Evolutionary conservation across 768 basidiomycete species (phyloP).

Genomic region (Asterophora lycoperdoides): DNA sequence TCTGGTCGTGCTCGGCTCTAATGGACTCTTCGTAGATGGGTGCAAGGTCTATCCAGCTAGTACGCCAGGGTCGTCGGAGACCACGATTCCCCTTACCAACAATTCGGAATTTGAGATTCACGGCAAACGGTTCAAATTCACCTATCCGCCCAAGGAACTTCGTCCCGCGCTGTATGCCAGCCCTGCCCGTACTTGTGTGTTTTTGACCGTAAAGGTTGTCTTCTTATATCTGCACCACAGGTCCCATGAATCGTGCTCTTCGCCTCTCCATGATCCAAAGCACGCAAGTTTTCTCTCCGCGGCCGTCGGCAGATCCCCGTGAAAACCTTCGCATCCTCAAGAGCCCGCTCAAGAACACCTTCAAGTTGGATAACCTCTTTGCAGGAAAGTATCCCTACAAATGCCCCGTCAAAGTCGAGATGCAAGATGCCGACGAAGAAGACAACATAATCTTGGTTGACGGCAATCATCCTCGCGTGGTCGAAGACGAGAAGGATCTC

Average conservation of each 20-base stretch:
- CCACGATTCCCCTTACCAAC: slow-evolving; percentile 62
- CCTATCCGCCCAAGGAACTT: slow-evolving; percentile 71
- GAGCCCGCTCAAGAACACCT: slow-evolving; percentile 45
- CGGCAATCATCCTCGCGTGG: slow-evolving; percentile 60
- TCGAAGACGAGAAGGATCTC: slow-evolving; percentile 66
- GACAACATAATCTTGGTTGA: slow-evolving; percentile 60
- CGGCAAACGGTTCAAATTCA: slow-evolving; percentile 66
- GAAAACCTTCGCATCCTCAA: slow-evolving; percentile 64
- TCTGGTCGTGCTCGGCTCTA: slow-evolving; percentile 54
- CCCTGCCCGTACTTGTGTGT: slow-evolving; percentile 40
- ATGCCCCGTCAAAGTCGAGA: slow-evolving; percentile 11
- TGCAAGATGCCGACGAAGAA: slow-evolving; percentile 35
- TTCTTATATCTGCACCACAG: slow-evolving; percentile 13
- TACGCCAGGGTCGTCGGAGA: slow-evolving; percentile 26
- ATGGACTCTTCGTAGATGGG: slow-evolving; percentile 59
- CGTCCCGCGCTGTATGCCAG: slow-evolving; percentile 49
- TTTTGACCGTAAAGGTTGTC: slow-evolving; percentile 3
- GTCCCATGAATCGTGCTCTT: slow-evolving; percentile 40
- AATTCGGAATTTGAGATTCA: slow-evolving; percentile 65
- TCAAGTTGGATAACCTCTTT: slow-evolving; percentile 23
- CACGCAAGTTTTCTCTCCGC: slow-evolving; percentile 69
- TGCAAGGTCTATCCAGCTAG: slow-evolving; percentile 53
- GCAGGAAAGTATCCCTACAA: slow-evolving; percentile 1
- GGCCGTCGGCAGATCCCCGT: slow-evolving; percentile 52
- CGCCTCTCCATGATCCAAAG: slow-evolving; percentile 75